A percentile compares a stretch with the other conserved stretches of the same genome.
These are phyloP conservation scores for Vitis cinerea DNA, from an alignment of 164 flowering plant genomes.

Conservation along the genomic window DNA sequence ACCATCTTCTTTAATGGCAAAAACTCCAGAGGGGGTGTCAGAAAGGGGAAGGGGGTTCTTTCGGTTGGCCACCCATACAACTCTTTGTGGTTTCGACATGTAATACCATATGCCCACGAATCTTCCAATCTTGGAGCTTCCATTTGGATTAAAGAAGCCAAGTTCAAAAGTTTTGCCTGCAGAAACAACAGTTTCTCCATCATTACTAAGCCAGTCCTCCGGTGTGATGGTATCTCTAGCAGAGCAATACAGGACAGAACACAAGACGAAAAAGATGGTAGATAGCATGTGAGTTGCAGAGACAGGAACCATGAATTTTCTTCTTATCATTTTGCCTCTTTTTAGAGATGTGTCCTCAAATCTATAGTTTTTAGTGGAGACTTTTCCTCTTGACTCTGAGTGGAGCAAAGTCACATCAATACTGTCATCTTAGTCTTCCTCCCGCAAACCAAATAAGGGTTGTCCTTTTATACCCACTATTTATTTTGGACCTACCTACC, in stretches of 20 bases:
- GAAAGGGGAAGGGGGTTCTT: conserved; percentile 10
- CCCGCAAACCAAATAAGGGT: no score
- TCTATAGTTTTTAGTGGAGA: no score
- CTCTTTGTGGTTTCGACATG: conserved; percentile 7
- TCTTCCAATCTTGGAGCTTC: conserved; percentile 11
- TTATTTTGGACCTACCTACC: no score
- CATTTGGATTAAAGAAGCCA: conserved; percentile 30
- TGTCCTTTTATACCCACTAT: no score
- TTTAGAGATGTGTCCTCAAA: no score
- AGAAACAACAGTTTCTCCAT: conserved; percentile 27
- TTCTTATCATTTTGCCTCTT: no score
- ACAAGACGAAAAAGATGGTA: background rate
- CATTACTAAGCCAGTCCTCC: conserved; percentile 2
- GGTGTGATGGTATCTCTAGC: conserved; percentile 23
- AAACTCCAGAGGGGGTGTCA: conserved; percentile 6
- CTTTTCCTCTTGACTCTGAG: no score
- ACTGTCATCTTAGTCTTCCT: no score
- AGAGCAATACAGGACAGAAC: conserved; percentile 1
- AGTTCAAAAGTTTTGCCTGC: conserved; percentile 21
- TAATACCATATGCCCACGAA: conserved; percentile 38
- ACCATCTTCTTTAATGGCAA: conserved; percentile 20
- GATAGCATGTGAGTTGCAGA: conserved; percentile 5
- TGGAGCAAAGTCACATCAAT: no score
- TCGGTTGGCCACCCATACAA: conserved; percentile 35
- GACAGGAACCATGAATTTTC: no score